A percentile compares a stretch with the other conserved stretches of the same genome.
These are phyloP conservation scores for Rubus idaeus DNA, from an alignment of 306 rosid species.

Conservation along the genomic window DNA sequence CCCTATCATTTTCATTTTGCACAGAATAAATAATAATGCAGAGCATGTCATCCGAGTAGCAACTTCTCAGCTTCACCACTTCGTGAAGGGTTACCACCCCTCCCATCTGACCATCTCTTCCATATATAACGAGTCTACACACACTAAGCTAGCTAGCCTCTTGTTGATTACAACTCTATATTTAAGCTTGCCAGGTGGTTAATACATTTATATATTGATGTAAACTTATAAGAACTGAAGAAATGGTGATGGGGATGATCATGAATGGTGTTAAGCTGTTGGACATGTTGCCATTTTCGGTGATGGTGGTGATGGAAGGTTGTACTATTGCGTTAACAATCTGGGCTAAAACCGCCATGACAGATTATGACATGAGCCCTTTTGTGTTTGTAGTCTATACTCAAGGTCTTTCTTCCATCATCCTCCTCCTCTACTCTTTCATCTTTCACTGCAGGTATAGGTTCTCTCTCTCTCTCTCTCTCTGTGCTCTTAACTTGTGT, in stretches of 20 bases:
- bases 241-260: conserved; percentile 25
- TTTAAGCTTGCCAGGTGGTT: not conserved
- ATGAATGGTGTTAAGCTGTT: not conserved
- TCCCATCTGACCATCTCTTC: not conserved
- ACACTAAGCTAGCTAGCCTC: not conserved
- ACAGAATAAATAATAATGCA: not conserved
- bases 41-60: conserved; percentile 30
- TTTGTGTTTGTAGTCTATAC: conserved; percentile 67
- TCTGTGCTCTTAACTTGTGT: not conserved
- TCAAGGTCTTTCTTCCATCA: conserved; percentile 49
- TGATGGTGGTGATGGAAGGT: conserved; percentile 70
- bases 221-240: not conserved
- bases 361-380: conserved; percentile 65
- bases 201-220: not conserved
- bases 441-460: conserved; percentile 41
- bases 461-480: conserved; percentile 19
- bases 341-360: conserved; percentile 58
- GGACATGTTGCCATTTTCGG: conserved; percentile 49
- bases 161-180: not conserved
- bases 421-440: conserved; percentile 60
- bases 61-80: conserved; percentile 38
- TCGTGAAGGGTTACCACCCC: conserved; percentile 30
- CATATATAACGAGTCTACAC: not conserved
- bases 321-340: conserved; percentile 64
- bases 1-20: not conserved